Base-by-base conservation (phyloP, 164 flowering plant species). In the Stephania yunnanensis region DNA sequence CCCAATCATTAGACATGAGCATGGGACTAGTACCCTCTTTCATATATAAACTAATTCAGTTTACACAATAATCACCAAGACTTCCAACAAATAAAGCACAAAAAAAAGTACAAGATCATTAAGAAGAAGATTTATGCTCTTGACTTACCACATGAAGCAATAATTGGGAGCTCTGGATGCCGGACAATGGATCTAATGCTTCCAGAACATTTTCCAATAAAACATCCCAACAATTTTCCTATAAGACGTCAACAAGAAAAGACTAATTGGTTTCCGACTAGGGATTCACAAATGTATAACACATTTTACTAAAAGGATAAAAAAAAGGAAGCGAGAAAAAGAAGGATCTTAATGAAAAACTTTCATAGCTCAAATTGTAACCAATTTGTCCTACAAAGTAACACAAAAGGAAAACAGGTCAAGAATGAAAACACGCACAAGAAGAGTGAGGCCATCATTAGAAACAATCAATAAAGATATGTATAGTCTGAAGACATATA, bases 131-230 rank as follows among this genome's bases (percentile, higher is more conserved):
- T 13, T 29, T 52, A 53, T 48, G 30, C 52, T n/a, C 61, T 11
- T 70, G 50, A 86, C 97, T 84, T 79, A 96, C 99, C 99, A 86
- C 98, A 94, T 70, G 99, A 96, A 44, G 95, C 97, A 77, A 96
- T 83, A 70, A 96, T 82, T 19, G 97, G 93, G 71, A 84, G 84
- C 76, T 91, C 89, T 7, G 97, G 95, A 78, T 95, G 99, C 81
- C 91, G 88, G 71, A 83, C 91, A 63, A 94, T 88, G 52, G 95
- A 91, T 84, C 95, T 88, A 74, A 96, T 96, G 86, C 98, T 92
- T 78, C 98, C 99, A 69, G 90, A 87, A 80, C 99, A 91, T 81
- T 94, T 94, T 46, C 98, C 99, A 75, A 86, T 11, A 82, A 92
- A 96, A 82, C 90, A 87, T 73, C 99, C 99, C 46, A 94, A 55